Conservation (phyloP, 179 eudicot genomes). For the Camellia oleifera region DNA sequence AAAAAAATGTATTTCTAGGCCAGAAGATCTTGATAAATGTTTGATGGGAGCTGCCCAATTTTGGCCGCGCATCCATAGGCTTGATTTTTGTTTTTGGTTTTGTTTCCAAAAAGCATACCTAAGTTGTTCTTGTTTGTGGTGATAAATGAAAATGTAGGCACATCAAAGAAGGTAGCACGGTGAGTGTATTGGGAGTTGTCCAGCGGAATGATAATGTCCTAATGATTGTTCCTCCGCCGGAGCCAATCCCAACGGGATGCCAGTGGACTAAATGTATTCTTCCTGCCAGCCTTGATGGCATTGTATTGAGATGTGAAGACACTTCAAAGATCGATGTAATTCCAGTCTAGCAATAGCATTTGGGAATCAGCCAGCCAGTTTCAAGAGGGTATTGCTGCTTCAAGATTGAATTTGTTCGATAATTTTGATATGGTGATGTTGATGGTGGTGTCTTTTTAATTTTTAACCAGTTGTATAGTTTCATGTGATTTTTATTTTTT, state of each 20-base stretch:
- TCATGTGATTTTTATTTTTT: constrained; percentile 29
- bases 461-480: constrained; percentile 49
- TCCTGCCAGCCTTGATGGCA: constrained; percentile 80
- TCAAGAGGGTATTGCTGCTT: constrained; percentile 23
- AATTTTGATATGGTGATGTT: constrained; percentile 30
- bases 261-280: constrained; percentile 82
- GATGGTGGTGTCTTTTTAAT: constrained; percentile 29
- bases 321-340: constrained; percentile 72
- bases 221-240: constrained; percentile 84
- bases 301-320: constrained; percentile 79
- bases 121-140: too few species aligned
- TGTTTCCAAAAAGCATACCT: neutral
- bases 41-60: neutral
- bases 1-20: neutral
- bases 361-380: constrained; percentile 15
- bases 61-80: neutral
- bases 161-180: constrained; percentile 92
- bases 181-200: constrained; percentile 85
- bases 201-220: constrained; percentile 81
- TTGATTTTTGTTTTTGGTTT: neutral
- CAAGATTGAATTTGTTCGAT: constrained; percentile 22
- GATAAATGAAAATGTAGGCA: constrained; percentile 33
- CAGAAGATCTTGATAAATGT: neutral
- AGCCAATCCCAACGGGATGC: constrained; percentile 77
- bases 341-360: constrained; percentile 51